A percentile compares a stretch with the other conserved stretches of the same genome.
Conservation (phyloP, 331 rosid species). For the Malus hybrid region DNA sequence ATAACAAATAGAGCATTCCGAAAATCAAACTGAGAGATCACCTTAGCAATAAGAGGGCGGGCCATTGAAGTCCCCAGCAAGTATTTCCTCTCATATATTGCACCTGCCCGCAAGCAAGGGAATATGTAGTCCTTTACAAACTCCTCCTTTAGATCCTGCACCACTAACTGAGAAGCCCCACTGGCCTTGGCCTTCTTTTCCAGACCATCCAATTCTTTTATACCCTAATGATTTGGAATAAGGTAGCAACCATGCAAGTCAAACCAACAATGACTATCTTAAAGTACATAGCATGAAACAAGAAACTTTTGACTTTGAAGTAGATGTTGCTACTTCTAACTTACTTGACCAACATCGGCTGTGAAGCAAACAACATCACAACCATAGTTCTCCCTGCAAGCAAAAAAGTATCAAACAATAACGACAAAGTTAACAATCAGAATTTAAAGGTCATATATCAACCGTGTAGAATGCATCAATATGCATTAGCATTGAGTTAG, state of each 20-base stretch:
- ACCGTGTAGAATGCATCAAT: neutral
- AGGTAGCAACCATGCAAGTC: neutral
- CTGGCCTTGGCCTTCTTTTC: slow-evolving; percentile 90
- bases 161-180: slow-evolving; percentile 92
- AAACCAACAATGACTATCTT: slow-evolving; percentile 6
- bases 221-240: slow-evolving; percentile 38
- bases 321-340: slow-evolving; percentile 9
- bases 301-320: slow-evolving; percentile 1
- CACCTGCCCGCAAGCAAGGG: slow-evolving; percentile 93
- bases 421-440: neutral
- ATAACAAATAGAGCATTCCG: neutral
- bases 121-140: slow-evolving; percentile 75
- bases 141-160: slow-evolving; percentile 77
- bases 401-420: slow-evolving; percentile 4
- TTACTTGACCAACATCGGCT: slow-evolving; percentile 94
- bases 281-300: slow-evolving; percentile 5
- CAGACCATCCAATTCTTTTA: slow-evolving; percentile 79
- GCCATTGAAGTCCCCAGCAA: slow-evolving; percentile 96
- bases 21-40: slow-evolving; percentile 15
- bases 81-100: slow-evolving; percentile 88
- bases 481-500: neutral
- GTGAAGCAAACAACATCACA: slow-evolving; percentile 98
- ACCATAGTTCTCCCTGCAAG: slow-evolving; percentile 90
- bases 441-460: neutral
- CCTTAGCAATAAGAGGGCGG: slow-evolving; percentile 95